Evolutionary conservation across 305 asterid species (phyloP).

Genomic region (Plantago coronopus): DNA sequence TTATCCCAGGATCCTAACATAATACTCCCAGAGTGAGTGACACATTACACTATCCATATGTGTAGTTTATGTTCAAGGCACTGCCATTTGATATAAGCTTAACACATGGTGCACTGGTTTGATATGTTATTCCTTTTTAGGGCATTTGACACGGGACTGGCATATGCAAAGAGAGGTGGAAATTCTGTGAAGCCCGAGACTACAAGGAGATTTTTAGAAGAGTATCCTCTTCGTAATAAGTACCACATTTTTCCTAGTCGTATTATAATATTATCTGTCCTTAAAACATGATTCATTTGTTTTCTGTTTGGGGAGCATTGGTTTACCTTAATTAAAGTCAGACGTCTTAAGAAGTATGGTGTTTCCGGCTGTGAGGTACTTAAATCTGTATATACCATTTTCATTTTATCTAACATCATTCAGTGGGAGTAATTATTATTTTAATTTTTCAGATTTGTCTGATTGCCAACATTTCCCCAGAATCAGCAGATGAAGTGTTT

Average conservation of each 20-base stretch:
- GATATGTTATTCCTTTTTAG: constrained; percentile 34
- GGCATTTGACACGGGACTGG: constrained; percentile 73
- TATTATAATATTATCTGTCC: background rate
- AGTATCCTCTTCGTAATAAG: constrained; percentile 57
- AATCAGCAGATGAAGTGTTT: constrained; percentile 75
- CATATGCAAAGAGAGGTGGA: constrained; percentile 65
- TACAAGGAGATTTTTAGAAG: constrained; percentile 53
- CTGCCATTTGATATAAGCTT: background rate
- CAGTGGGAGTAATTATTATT: constrained; percentile 18
- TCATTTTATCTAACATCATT: constrained; percentile 20
- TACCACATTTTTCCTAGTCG: background rate
- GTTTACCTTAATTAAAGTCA: constrained; percentile 50
- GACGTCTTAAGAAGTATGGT: constrained; percentile 67
- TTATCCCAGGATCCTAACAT: constrained; percentile 82
- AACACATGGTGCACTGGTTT: constrained; percentile 9
- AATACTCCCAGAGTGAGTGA: constrained; percentile 74
- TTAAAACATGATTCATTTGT: constrained; percentile 7
- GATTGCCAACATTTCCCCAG: constrained; percentile 65
- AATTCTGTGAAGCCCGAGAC: constrained; percentile 42
- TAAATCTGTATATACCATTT: constrained; percentile 7
- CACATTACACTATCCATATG: background rate
- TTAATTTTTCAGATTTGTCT: constrained; percentile 56
- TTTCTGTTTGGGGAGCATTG: constrained; percentile 22
- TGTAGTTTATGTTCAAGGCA: too few species aligned
- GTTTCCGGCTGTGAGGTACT: constrained; percentile 77